These are phyloP conservation scores for Rhododendron kiyosumense DNA, from an alignment of 148 eudicot genomes.

Conservation along the genomic window DNA sequence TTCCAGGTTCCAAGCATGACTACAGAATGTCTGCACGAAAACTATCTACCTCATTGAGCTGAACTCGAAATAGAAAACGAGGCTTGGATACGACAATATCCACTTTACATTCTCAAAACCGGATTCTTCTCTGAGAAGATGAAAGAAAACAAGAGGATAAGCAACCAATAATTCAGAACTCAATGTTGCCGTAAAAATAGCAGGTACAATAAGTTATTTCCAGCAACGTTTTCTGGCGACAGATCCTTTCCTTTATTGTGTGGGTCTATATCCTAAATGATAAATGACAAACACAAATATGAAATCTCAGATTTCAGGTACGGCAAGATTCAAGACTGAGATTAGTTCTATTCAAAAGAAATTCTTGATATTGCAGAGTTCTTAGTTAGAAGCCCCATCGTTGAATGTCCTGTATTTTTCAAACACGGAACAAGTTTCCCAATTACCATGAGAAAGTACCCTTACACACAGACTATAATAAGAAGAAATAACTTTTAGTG, in stretches of 20 bases:
- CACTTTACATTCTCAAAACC: neutral
- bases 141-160: neutral
- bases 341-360: neutral
- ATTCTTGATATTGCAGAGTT: neutral
- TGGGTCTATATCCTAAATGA: neutral
- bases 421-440: neutral
- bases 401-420: neutral
- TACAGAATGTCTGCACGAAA: neutral
- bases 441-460: neutral
- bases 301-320: neutral
- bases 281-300: neutral
- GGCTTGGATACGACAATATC: neutral
- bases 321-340: neutral
- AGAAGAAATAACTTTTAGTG: neutral
- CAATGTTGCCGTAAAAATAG: too few species aligned
- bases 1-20: neutral
- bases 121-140: neutral
- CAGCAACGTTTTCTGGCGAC: neutral
- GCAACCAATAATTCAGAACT: neutral
- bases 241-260: neutral
- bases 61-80: neutral
- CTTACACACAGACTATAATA: neutral
- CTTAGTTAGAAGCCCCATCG: neutral
- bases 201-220: neutral
- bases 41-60: neutral